Conservation (phyloP, 768 basidiomycete species). For the Tephrocybe sp. region DNA sequence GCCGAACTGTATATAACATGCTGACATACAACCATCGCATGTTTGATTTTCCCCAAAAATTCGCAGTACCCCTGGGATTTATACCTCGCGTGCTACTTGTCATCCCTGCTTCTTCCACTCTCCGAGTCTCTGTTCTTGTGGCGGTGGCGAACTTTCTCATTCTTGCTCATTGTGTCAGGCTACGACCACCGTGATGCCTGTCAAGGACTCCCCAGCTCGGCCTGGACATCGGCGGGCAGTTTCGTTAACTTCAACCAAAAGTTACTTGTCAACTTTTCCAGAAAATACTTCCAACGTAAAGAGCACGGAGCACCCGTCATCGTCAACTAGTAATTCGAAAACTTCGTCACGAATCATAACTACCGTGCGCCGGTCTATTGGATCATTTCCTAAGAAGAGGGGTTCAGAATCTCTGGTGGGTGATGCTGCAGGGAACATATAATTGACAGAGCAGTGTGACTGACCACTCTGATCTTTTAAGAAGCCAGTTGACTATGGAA, state of each 20-base stretch:
- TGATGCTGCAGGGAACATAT: background rate
- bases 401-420: constrained; percentile 17
- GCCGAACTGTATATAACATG: constrained; percentile 11
- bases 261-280: constrained; percentile 4
- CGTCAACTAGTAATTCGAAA: constrained; percentile 11
- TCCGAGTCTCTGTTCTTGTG: background rate
- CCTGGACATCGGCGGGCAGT: constrained; percentile 16
- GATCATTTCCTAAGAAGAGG: constrained; percentile 21
- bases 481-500: constrained; percentile 23
- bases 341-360: constrained; percentile 25
- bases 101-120: constrained; percentile 5
- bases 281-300: constrained; percentile 1
- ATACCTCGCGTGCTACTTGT: constrained; percentile 8
- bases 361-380: constrained; percentile 21
- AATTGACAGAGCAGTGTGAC: background rate
- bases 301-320: constrained; percentile 3
- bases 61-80: background rate
- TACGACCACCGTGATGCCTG: constrained; percentile 9
- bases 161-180: background rate
- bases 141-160: background rate
- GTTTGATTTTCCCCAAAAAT: constrained; percentile 5
- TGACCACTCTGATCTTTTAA: background rate
- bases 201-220: constrained; percentile 13
- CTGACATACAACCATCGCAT: background rate
- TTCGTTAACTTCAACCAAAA: constrained; percentile 10